Percentiles rank a stretch among this genome's conserved stretches.
These are phyloP conservation scores for Brassica carinata DNA, from an alignment of 345 rosid genomes.

Conservation along the genomic window DNA sequence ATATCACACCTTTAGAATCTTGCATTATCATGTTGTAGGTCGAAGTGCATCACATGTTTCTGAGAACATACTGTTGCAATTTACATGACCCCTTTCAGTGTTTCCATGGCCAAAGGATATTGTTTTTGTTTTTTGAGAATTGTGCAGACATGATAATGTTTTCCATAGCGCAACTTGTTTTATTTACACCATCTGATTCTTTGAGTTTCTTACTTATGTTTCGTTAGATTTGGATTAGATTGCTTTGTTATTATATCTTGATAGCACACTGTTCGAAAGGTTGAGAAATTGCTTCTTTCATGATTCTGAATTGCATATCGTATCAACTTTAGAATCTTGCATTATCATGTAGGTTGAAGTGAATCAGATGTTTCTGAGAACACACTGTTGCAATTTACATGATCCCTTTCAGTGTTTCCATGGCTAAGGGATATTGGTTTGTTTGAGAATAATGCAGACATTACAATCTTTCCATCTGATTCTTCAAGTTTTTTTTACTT, in stretches of 20 bases:
- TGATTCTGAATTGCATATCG: too few relatives aligned
- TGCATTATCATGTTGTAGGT: conserved; percentile 10
- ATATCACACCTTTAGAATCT: background rate
- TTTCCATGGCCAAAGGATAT: conserved; percentile 1
- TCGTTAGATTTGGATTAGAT: background rate
- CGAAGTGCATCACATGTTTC: conserved; percentile 1
- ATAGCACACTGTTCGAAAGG: background rate
- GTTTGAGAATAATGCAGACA: background rate
- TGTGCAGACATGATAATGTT: background rate
- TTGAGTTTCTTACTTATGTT: conserved; percentile 7
- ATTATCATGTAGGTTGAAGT: conserved; percentile 7
- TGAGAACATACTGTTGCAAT: background rate
- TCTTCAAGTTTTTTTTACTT: conserved; percentile 19
- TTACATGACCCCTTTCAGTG: background rate
- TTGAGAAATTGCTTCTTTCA: background rate
- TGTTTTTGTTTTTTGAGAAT: background rate
- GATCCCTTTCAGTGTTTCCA: background rate
- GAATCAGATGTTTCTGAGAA: conserved; percentile 1
- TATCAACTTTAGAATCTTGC: background rate
- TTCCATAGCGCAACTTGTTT: background rate
- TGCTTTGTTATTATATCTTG: background rate
- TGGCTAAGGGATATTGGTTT: background rate
- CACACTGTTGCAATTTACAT: background rate
- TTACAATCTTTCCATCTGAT: background rate
- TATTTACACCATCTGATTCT: conserved; percentile 14